A percentile compares a stretch with the other conserved stretches of the same genome.
phyloP scores from a whole-genome alignment of 108 stramenopile genomes.

The Halocafeteria seosinensis region DNA sequence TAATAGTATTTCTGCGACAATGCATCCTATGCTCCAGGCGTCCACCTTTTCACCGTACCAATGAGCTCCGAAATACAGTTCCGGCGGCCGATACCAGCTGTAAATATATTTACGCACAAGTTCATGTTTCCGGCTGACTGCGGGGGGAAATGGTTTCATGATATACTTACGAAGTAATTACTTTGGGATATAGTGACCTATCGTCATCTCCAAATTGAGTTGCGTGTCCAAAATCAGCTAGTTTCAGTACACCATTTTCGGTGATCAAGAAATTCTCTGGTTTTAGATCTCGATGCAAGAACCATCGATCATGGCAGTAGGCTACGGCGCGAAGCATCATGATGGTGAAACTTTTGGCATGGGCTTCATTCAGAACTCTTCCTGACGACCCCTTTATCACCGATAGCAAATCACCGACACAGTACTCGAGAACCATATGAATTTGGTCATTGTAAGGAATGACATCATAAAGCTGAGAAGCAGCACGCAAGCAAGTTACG shows the following conservation, averaged over 20 bases:
- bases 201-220: background rate
- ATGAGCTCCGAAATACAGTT: background rate
- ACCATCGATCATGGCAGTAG: slow-evolving; percentile 58
- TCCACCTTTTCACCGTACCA: background rate
- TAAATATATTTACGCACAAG: no score
- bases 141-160: no score
- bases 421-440: no score
- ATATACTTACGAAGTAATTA: background rate
- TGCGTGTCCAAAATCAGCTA: background rate
- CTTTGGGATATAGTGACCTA: background rate
- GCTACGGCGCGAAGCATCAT: slow-evolving; percentile 52
- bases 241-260: background rate
- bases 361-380: background rate
- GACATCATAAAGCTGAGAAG: no score
- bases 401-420: no score
- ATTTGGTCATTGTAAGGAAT: no score
- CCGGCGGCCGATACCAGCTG: slow-evolving; percentile 1
- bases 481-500: no score
- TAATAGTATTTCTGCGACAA: background rate
- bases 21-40: background rate
- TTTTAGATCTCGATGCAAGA: slow-evolving; percentile 78
- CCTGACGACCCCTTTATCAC: no score
- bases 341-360: slow-evolving; percentile 3
- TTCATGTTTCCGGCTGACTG: no score
- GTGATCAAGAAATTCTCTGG: slow-evolving; percentile 68